phyloP scores from a whole-genome alignment of 768 basidiomycete genomes.

The Leccinum subtestaceum region DNA sequence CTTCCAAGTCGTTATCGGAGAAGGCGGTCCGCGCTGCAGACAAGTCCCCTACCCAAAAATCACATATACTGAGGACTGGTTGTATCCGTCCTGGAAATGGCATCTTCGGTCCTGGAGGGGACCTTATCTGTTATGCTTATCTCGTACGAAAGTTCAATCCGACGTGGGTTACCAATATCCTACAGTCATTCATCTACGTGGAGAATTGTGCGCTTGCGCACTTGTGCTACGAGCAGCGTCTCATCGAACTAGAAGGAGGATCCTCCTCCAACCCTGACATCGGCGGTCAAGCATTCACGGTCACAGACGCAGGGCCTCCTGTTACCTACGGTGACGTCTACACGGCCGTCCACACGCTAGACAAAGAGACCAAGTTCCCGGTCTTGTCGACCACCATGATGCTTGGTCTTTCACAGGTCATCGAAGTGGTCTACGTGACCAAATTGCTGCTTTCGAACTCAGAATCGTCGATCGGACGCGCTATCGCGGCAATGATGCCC shows the following conservation, averaged over 20 bases:
- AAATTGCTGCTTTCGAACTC: constrained; percentile 40
- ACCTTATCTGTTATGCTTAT: constrained; percentile 63
- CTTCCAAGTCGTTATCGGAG: constrained; percentile 62
- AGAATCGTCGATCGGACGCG: constrained; percentile 26
- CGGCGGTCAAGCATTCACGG: constrained; percentile 66
- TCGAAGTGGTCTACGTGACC: constrained; percentile 54
- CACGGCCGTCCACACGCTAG: constrained; percentile 50
- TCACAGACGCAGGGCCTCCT: constrained; percentile 65
- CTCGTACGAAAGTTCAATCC: constrained; percentile 58
- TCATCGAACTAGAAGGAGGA: constrained; percentile 51
- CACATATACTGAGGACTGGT: constrained; percentile 55
- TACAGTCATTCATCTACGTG: constrained; percentile 70
- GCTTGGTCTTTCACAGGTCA: constrained; percentile 57
- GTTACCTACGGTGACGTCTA: constrained; percentile 65
- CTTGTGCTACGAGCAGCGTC: constrained; percentile 67
- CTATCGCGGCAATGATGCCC: constrained; percentile 42
- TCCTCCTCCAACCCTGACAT: constrained; percentile 52
- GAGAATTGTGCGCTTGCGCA: constrained; percentile 76
- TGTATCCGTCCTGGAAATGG: constrained; percentile 79
- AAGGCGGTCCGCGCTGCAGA: constrained; percentile 42
- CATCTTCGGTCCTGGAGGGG: constrained; percentile 72
- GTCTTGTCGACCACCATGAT: constrained; percentile 58
- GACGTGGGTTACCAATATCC: constrained; percentile 54
- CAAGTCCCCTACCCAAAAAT: constrained; percentile 31
- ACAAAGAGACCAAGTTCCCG: constrained; percentile 56